phyloP scores from a whole-genome alignment of 352 stramenopile species.

The Globisporangium irregulare region DNA sequence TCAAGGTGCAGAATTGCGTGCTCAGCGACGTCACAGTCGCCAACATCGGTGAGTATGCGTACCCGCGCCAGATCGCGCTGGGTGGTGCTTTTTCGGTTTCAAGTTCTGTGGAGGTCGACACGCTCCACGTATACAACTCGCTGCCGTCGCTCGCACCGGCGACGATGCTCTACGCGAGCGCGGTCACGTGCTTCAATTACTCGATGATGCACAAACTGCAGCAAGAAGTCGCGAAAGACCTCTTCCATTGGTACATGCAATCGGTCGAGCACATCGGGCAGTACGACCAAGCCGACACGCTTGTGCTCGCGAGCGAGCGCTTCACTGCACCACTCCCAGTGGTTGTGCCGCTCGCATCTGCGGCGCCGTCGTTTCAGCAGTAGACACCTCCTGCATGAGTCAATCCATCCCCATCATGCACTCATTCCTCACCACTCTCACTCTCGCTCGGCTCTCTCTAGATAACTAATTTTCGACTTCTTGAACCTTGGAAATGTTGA shows the following conservation, averaged over 20 bases:
- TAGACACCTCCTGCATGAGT: background rate
- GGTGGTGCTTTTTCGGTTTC: background rate
- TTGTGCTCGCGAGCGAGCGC: conserved; percentile 36
- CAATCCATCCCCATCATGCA: background rate
- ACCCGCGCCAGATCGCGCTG: conserved; percentile 14
- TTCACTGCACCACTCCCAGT: conserved; percentile 20
- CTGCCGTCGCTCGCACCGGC: conserved; percentile 50
- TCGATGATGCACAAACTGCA: conserved; percentile 65
- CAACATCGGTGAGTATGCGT: conserved; percentile 32
- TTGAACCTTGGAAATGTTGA: background rate
- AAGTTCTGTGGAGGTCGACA: conserved; percentile 31
- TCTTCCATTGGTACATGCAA: conserved; percentile 55
- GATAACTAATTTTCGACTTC: background rate
- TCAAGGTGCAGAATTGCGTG: conserved; percentile 39
- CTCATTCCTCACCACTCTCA: background rate
- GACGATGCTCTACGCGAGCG: conserved; percentile 48
- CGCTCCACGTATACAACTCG: conserved; percentile 56
- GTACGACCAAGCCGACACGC: conserved; percentile 34
- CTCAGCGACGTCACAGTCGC: conserved; percentile 44
- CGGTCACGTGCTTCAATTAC: conserved; percentile 54
- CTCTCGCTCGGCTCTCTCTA: background rate
- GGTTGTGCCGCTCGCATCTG: background rate
- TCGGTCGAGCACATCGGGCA: conserved; percentile 46
- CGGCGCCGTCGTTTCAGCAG: background rate
- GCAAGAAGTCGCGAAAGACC: conserved; percentile 21